Evolutionary conservation across 1,284 basidiomycete species (phyloP), one percentile per base, ranked within the genome.

Genomic region (Vanrija sp.): DNA sequence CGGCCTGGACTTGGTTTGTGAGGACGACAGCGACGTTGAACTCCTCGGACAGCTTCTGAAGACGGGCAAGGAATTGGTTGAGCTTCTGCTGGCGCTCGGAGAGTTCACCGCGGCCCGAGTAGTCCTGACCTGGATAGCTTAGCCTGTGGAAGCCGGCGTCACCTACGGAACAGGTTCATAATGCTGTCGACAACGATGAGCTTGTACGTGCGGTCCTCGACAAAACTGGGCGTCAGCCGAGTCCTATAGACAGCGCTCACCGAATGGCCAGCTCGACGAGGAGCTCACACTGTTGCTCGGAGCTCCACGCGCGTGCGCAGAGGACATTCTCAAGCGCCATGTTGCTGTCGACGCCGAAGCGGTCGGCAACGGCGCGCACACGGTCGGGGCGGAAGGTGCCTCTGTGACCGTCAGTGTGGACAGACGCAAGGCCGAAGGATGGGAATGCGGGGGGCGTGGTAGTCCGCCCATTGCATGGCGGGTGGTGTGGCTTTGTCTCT

Each of bases 331-430:
- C 91, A 14, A 93, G 78, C 0, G 88, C 91, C 83, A 90, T 86
- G 57, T 84, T 85, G 3, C 87, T 85, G 63, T 93, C 88, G 16
- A 96, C 89, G 12, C 90, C 90, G 67, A 93, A 94, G 28, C 91
- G 83, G 50, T 94, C 90, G 18, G 93, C 91, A 57, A 97, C 90
- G 19, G 89, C 83, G 46, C 83, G 83, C 61, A 96, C 89, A 58
- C 92, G 85, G 68, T 96, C 92, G 6, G 92, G 91, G 47, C 92
- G 86, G 78, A 96, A 96, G 0, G 93, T 95, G 6, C 92, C 90
- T 85, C 72, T 68, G 47, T 5, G 3, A 5, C 51, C 15, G 29
- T 34, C 1, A 23, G 16, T 14, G 15, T 2, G 1, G 2, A 8
- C 8, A 8, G 18, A 29, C 15, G 28, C 55, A 18, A 5, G 16